phyloP scores from a whole-genome alignment of 2,329 filamentous ascomycete genomes.

The Colletotrichum spaethianum region DNA sequence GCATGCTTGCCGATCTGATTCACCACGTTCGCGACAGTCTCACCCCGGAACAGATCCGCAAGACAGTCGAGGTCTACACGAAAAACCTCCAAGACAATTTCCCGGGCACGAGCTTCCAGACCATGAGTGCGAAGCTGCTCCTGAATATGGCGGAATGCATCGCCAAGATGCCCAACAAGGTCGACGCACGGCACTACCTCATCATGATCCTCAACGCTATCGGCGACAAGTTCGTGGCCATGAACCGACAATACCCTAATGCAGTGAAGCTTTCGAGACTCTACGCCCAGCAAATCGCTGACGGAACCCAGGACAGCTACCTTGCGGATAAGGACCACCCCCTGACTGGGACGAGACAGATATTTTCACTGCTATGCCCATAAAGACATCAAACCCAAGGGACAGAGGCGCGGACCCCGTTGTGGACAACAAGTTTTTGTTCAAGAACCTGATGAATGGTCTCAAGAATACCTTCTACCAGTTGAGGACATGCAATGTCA shows the following conservation, averaged over 20 bases:
- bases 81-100: constrained; percentile 96
- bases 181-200: constrained; percentile 93
- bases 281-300: constrained; percentile 78
- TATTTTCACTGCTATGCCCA: constrained; percentile 95
- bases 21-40: constrained; percentile 96
- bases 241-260: constrained; percentile 97
- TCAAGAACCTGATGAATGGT: constrained; percentile 95
- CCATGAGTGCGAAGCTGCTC: constrained; percentile 97
- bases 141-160: constrained; percentile 99
- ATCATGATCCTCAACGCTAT: constrained; percentile 99
- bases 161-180: constrained; percentile 91
- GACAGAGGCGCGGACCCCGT: constrained; percentile 93
- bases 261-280: constrained; percentile 91
- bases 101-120: constrained; percentile 98
- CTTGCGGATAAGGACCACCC: constrained; percentile 84
- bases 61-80: constrained; percentile 97
- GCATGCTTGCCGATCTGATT: constrained; percentile 97
- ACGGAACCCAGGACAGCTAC: constrained; percentile 78
- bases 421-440: constrained; percentile 96
- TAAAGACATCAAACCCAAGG: constrained; percentile 92
- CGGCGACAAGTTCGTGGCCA: constrained; percentile 96
- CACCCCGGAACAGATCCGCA: constrained; percentile 89
- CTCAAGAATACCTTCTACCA: constrained; percentile 98
- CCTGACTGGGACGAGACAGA: constrained; percentile 99
- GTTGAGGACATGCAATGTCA: constrained; percentile 88